phyloP scores from a whole-genome alignment of 163 green algal species.

The Volvox carteri region DNA sequence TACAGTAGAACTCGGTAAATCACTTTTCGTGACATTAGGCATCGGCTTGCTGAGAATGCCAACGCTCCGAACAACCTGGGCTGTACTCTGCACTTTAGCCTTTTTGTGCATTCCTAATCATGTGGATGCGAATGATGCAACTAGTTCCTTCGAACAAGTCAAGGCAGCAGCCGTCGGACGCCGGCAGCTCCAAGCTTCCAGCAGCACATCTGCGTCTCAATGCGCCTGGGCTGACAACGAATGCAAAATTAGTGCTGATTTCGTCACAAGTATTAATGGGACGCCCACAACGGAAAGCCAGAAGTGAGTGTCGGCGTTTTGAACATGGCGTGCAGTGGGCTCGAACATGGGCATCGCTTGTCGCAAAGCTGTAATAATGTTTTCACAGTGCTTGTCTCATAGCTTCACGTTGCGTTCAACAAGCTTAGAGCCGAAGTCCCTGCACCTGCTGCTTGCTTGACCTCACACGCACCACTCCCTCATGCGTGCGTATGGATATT shows the following conservation, averaged over 20 bases:
- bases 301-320: background rate
- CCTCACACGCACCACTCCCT: background rate
- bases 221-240: background rate
- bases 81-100: background rate
- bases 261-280: background rate
- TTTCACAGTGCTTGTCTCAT: background rate
- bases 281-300: background rate
- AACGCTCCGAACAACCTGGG: too few species aligned
- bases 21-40: too few species aligned
- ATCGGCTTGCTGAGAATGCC: too few species aligned
- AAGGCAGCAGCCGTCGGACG: background rate
- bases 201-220: background rate
- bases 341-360: background rate
- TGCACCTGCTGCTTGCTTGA: background rate
- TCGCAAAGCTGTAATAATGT: background rate
- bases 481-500: too few species aligned
- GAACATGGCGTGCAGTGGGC: background rate
- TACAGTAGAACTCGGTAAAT: too few species aligned
- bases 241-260: background rate
- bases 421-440: background rate
- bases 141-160: background rate
- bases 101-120: background rate
- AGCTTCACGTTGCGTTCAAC: background rate
- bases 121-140: background rate
- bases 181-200: background rate